phyloP scores from a whole-genome alignment of 1,284 basidiomycete species.

The Sparassis latifolia region DNA sequence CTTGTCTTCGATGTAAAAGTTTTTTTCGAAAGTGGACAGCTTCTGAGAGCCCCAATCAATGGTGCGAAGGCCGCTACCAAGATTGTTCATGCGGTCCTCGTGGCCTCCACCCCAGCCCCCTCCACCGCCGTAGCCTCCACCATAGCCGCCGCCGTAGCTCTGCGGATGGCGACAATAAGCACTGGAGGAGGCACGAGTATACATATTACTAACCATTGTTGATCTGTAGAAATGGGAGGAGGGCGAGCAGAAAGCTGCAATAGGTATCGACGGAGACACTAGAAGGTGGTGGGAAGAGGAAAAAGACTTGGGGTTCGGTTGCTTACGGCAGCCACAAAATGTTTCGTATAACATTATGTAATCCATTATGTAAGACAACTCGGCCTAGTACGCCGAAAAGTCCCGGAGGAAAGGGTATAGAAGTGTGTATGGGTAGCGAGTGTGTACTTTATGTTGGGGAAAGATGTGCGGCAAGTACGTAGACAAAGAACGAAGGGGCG shows the following conservation, averaged over 20 bases:
- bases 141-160: constrained; percentile 32
- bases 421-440: too few relatives aligned
- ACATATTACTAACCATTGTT: constrained; percentile 28
- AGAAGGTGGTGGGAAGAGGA: constrained; percentile 1
- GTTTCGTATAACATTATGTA: too few relatives aligned
- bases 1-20: constrained; percentile 96
- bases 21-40: constrained; percentile 87
- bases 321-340: too few relatives aligned
- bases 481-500: too few relatives aligned
- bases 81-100: constrained; percentile 77
- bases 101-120: constrained; percentile 47
- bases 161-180: constrained; percentile 13
- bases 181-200: background rate
- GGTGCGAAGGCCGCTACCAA: constrained; percentile 78
- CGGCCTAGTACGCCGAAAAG: too few relatives aligned
- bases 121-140: constrained; percentile 46
- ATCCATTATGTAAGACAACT: too few relatives aligned
- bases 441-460: too few relatives aligned
- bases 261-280: constrained; percentile 4
- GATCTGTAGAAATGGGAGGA: constrained; percentile 7
- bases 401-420: too few relatives aligned
- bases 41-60: constrained; percentile 81
- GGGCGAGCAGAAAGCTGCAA: constrained; percentile 6
- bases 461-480: too few relatives aligned
- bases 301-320: background rate